Evolutionary conservation across 2,329 filamentous ascomycete species (phyloP).

Genomic region (Aspergillus puulaauensis): DNA sequence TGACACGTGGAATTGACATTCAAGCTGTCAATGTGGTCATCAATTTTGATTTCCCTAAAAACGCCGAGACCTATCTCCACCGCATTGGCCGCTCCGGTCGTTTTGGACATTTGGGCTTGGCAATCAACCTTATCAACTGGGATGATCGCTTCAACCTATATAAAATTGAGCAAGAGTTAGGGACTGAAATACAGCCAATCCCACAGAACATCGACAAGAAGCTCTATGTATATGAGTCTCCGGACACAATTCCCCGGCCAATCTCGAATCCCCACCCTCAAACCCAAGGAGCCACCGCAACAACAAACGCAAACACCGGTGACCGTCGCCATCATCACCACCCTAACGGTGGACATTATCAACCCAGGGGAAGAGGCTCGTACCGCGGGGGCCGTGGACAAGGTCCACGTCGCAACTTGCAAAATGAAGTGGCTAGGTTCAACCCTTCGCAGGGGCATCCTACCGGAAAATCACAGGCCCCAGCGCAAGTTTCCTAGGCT

Average conservation of each 20-base stretch:
- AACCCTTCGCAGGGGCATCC: slow-evolving; percentile 28
- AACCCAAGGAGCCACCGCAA: slow-evolving; percentile 19
- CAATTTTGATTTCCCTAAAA: slow-evolving; percentile 99
- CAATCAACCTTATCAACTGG: slow-evolving; percentile 99
- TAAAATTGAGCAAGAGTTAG: slow-evolving; percentile 95
- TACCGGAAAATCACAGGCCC: slow-evolving; percentile 29
- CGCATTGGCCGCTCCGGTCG: slow-evolving; percentile 96
- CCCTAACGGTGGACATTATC: slow-evolving; percentile 37
- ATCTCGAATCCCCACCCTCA: slow-evolving; percentile 56
- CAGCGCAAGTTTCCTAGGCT: slow-evolving; percentile 30
- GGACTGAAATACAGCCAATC: slow-evolving; percentile 97
- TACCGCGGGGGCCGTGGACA: slow-evolving; percentile 47
- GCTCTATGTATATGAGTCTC: slow-evolving; percentile 96
- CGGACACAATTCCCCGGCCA: slow-evolving; percentile 89
- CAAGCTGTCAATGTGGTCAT: slow-evolving; percentile 99
- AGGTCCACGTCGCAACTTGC: slow-evolving; percentile 40
- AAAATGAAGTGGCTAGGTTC: slow-evolving; percentile 31
- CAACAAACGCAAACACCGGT: slow-evolving; percentile 23
- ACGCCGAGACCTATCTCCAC: slow-evolving; percentile 97
- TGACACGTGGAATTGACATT: slow-evolving; percentile 98
- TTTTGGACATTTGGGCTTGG: slow-evolving; percentile 93
- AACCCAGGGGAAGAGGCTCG: slow-evolving; percentile 40
- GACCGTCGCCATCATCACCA: slow-evolving; percentile 40
- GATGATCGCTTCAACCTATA: slow-evolving; percentile 98
- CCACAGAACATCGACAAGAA: slow-evolving; percentile 94